Base-by-base conservation (phyloP, 768 basidiomycete species). In the Crepidotus variabilis region DNA sequence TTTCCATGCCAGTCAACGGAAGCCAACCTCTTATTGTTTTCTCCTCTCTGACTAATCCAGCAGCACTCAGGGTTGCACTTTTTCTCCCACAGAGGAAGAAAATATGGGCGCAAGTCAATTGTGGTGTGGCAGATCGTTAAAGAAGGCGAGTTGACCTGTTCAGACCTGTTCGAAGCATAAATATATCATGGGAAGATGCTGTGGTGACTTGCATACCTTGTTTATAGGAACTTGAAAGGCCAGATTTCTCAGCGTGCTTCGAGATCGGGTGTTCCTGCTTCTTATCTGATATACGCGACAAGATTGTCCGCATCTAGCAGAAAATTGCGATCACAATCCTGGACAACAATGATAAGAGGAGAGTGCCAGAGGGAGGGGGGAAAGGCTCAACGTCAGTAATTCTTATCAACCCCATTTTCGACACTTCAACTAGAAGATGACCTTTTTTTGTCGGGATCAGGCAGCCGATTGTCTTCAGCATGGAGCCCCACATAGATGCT, bases 11-110 rank as follows among this genome's bases (percentile, higher is more conserved):
- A 60, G 53, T 57, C 45, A 52, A 47, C 54, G 56, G 58, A 60
- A 57, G 53, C 57, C 56, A 52, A 55, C 56, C 60, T 59, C 57
- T 65, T 43, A 65, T 65, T 65, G 64, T 65, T 65, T 60, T 65
- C 52, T 52, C 34, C 56, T 35, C 28, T 59, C 57, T 64, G 63
- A 64, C 57, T 56, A 60, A 62, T 57, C 28, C 28, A 24, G 55
- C 21, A 45, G 48, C 51, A 56, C 48, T 59, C 55, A 64, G 60
- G 55, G 57, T 45, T 57, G 50, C 46, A 48, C 43, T 35, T 45
- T 36, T 55, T 58, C 57, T 61, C 60, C 52, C 63, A 61, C 63
- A 60, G 28, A 43, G 5, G 18, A 43, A 43, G 39, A 43, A 20
- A 8, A 43, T 16, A 43, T 36, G 9, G 39, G 14, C 39, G 18